Evolutionary conservation across 306 rosid genomes (phyloP).

Genomic region (Alnus glutinosa): DNA sequence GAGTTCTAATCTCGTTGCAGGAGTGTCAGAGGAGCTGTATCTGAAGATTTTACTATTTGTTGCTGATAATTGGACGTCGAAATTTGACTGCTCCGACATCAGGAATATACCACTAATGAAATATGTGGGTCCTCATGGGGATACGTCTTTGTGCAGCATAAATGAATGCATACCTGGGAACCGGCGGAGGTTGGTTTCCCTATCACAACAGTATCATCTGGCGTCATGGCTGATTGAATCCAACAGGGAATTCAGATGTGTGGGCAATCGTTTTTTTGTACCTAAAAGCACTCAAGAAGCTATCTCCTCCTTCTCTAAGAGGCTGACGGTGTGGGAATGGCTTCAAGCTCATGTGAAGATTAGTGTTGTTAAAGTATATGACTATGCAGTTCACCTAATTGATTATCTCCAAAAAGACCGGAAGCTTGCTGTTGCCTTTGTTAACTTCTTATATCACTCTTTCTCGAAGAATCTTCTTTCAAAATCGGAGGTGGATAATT

Average conservation of each 20-base stretch:
- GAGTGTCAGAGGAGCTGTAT: slow-evolving; percentile 56
- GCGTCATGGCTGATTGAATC: slow-evolving; percentile 59
- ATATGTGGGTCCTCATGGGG: slow-evolving; percentile 41
- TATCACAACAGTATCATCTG: neutral
- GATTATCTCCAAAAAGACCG: slow-evolving; percentile 3
- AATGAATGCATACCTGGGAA: neutral
- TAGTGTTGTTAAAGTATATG: neutral
- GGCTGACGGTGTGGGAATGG: slow-evolving; percentile 44
- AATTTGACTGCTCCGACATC: slow-evolving; percentile 32
- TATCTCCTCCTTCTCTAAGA: slow-evolving; percentile 14
- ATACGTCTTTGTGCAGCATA: slow-evolving; percentile 38
- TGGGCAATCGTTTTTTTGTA: slow-evolving; percentile 38
- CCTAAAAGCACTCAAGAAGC: slow-evolving; percentile 55
- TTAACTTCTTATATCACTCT: slow-evolving; percentile 62
- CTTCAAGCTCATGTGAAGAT: slow-evolving; percentile 28
- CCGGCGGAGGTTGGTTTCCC: slow-evolving; percentile 23
- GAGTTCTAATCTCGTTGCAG: slow-evolving; percentile 49
- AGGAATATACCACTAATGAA: slow-evolving; percentile 43
- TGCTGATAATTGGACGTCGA: slow-evolving; percentile 43
- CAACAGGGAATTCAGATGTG: slow-evolving; percentile 41
- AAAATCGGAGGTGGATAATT: neutral
- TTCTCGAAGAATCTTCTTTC: slow-evolving; percentile 12
- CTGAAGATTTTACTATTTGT: slow-evolving; percentile 39
- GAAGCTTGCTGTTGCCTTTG: slow-evolving; percentile 38
- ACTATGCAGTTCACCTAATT: slow-evolving; percentile 35